phyloP scores from a whole-genome alignment of 768 basidiomycete species.

The Termitomyces sp. region DNA sequence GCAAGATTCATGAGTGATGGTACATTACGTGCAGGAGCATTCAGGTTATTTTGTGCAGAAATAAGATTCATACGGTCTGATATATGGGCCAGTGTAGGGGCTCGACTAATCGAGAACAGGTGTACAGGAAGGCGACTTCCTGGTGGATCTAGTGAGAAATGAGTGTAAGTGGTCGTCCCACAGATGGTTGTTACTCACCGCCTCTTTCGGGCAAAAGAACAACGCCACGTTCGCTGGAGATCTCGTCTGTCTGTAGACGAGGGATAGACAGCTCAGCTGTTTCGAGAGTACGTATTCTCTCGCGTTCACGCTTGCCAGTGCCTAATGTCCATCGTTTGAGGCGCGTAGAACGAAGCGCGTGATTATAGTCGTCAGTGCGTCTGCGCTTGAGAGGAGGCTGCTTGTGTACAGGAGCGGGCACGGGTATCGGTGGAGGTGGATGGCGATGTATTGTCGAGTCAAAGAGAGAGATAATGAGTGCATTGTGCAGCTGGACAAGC shows the following conservation, averaged over 20 bases:
- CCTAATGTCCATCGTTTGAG: slow-evolving; percentile 75
- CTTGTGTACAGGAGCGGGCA: slow-evolving; percentile 41
- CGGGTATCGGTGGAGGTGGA: slow-evolving; percentile 13
- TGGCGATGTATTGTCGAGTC: slow-evolving; percentile 55
- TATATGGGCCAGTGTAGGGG: slow-evolving; percentile 73
- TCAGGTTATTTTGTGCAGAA: slow-evolving; percentile 72
- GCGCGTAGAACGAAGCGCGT: slow-evolving; percentile 55
- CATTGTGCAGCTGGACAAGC: slow-evolving; percentile 79
- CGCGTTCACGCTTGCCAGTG: slow-evolving; percentile 71
- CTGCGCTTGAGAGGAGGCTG: slow-evolving; percentile 69
- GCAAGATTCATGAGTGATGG: slow-evolving; percentile 72
- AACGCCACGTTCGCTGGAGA: slow-evolving; percentile 67
- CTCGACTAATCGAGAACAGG: slow-evolving; percentile 69
- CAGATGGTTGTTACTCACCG: slow-evolving; percentile 36
- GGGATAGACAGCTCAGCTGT: slow-evolving; percentile 36
- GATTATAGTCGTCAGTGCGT: slow-evolving; percentile 48
- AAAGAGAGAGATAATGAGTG: slow-evolving; percentile 78
- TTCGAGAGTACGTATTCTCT: slow-evolving; percentile 56
- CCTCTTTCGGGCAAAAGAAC: slow-evolving; percentile 61
- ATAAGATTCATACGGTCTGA: slow-evolving; percentile 79
- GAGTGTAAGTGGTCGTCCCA: neutral
- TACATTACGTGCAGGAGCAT: slow-evolving; percentile 57
- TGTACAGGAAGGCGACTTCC: slow-evolving; percentile 71
- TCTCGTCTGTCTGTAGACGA: slow-evolving; percentile 58
- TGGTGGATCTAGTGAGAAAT: slow-evolving; percentile 48